Conservation (phyloP, 2,329 filamentous ascomycete genomes). For the Fonsecaea erecta region DNA sequence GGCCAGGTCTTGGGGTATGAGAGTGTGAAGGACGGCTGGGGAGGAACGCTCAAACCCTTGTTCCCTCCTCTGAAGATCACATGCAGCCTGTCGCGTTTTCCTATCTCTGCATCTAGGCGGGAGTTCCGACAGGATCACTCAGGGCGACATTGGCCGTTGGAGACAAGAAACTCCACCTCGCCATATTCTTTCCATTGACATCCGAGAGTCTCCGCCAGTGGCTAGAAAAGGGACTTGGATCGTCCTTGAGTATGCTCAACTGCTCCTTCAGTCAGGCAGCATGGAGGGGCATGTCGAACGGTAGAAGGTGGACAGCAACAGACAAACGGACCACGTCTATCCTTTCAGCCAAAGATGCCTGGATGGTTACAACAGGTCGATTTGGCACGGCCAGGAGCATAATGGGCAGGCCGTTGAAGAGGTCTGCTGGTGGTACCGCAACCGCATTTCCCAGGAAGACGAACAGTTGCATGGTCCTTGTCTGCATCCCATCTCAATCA, state of each 20-base stretch:
- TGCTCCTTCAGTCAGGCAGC: neutral
- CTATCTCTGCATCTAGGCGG: neutral
- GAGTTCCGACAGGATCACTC: neutral
- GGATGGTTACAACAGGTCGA: neutral
- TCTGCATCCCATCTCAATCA: neutral
- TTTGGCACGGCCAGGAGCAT: neutral
- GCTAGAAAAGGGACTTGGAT: neutral
- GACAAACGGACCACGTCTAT: neutral
- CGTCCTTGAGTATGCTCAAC: neutral
- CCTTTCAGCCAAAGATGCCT: neutral
- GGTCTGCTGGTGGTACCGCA: neutral
- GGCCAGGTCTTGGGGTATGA: conserved; percentile 82
- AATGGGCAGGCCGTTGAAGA: neutral
- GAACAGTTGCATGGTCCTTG: neutral
- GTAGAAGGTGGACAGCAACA: neutral
- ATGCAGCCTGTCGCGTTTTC: neutral
- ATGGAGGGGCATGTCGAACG: neutral
- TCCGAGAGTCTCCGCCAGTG: neutral
- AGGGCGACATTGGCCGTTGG: neutral
- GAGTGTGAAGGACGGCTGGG: conserved; percentile 65
- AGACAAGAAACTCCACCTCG: neutral
- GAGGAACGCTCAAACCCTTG: neutral
- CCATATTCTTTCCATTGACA: neutral
- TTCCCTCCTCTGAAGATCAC: neutral
- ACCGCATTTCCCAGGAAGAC: neutral